These are phyloP conservation scores for Fagus crenata DNA, from an alignment of 306 rosid species.

Conservation along the genomic window DNA sequence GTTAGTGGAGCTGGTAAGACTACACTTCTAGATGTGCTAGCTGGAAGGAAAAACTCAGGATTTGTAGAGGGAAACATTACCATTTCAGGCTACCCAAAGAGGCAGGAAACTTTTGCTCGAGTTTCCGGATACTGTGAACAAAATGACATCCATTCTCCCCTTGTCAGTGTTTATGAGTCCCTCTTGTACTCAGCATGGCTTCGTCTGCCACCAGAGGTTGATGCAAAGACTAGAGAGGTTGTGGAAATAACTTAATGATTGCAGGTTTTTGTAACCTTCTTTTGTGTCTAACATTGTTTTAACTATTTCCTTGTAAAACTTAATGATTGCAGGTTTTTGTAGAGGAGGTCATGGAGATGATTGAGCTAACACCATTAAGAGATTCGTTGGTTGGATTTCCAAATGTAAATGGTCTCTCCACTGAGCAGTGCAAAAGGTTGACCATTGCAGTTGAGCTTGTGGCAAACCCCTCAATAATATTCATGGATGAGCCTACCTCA, in stretches of 20 bases:
- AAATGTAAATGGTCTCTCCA: constrained; percentile 23
- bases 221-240: constrained; percentile 19
- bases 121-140: constrained; percentile 35
- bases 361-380: constrained; percentile 23
- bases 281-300: neutral
- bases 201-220: constrained; percentile 20
- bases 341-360: constrained; percentile 29
- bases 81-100: constrained; percentile 29
- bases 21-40: constrained; percentile 38
- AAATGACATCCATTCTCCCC: constrained; percentile 28
- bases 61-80: constrained; percentile 27
- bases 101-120: constrained; percentile 31
- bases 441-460: constrained; percentile 37
- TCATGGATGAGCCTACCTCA: constrained; percentile 35
- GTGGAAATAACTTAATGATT: neutral
- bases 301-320: neutral
- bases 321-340: constrained; percentile 9
- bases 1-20: constrained; percentile 38
- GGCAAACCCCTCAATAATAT: constrained; percentile 34
- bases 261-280: neutral
- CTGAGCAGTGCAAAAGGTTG: constrained; percentile 29
- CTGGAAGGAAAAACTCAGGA: constrained; percentile 30
- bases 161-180: constrained; percentile 26
- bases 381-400: constrained; percentile 30
- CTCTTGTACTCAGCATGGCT: constrained; percentile 29